These are phyloP conservation scores for Linnemannia exigua DNA, from an alignment of 192 early-diverging fungal genomes.

Conservation along the genomic window DNA sequence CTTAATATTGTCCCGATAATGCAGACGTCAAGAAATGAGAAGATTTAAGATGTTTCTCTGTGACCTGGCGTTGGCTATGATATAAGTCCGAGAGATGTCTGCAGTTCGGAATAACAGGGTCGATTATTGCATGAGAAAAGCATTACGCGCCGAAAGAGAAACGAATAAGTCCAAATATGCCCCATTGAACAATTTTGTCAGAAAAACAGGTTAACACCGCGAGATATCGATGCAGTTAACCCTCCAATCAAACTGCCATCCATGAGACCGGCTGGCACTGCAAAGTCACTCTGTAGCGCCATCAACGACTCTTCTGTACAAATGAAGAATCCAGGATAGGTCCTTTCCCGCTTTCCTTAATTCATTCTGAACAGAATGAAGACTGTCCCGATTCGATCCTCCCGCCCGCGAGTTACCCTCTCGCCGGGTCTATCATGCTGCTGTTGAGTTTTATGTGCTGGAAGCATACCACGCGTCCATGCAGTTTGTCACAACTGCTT, in stretches of 20 bases:
- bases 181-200: not conserved
- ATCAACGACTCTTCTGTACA: conserved; percentile 15
- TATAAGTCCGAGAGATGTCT: conserved; percentile 6
- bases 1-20: not conserved
- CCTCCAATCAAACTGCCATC: not conserved
- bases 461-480: conserved; percentile 15
- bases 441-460: not conserved
- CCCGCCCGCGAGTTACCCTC: not conserved
- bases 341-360: not conserved
- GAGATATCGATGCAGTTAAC: not conserved
- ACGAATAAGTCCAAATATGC: conserved; percentile 17
- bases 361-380: not conserved
- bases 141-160: conserved; percentile 16
- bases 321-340: conserved; percentile 12
- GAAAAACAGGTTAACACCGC: not conserved
- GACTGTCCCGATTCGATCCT: not conserved
- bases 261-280: not conserved
- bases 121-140: not conserved
- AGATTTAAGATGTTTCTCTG: not conserved
- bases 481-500: conserved; percentile 6
- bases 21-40: conserved; percentile 1
- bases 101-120: conserved; percentile 17
- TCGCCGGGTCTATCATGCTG: not conserved
- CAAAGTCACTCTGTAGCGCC: not conserved
- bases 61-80: conserved; percentile 8